Base-by-base conservation (phyloP, 495 filamentous ascomycete genomes). In the Chaetomium cochliodes region DNA sequence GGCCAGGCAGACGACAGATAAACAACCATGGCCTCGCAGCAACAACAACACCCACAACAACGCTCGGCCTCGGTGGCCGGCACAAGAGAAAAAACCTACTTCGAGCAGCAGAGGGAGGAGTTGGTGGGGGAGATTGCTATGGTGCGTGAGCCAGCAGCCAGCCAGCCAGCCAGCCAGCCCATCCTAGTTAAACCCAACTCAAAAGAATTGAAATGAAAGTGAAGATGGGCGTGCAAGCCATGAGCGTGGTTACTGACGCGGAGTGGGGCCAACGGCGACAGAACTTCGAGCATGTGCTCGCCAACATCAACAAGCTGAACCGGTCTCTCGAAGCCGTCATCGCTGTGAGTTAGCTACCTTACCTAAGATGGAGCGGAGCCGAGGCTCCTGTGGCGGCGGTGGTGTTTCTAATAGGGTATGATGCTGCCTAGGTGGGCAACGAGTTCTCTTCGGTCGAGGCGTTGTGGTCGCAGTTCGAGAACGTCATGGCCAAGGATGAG, bases 361-460 rank as follows among this genome's bases (percentile, higher is more conserved):
- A 4, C n/a, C 15, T 18, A 5, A n/a, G 7, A 20, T 22, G 30
- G 30, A 7, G 30, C 30, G 30, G 7, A 7, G 7, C 30, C n/a
- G n/a, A n/a, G n/a, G n/a, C n/a, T n/a, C n/a, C n/a, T n/a, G 30
- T 33, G 30, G 3, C 3, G 3, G 30, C 30, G 30, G 30, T 33
- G 30, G 30, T 47, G 16, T 50, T 20, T 25, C 49, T 63, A 25
- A 52, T 42, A 41, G 13, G 13, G 41, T 37, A 37, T 5, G 28
- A 42, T n/a, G 20, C 28, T 30, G 6, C 28, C 28, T 50, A 93
- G 90, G 91, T 98, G 30, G 94, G 94, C 9, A 97, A 96, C 73
- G 94, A 98, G 71, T 98, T 98, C 74, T 86, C 90, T n/a, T 91
- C 90, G 11, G 94, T 98, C 20, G 94, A 98, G 77, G 92, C 91